Evolutionary conservation across 2,329 filamentous ascomycete genomes (phyloP), one percentile per base, ranked within the genome.

Genomic region (Plenodomus lindquistii): DNA sequence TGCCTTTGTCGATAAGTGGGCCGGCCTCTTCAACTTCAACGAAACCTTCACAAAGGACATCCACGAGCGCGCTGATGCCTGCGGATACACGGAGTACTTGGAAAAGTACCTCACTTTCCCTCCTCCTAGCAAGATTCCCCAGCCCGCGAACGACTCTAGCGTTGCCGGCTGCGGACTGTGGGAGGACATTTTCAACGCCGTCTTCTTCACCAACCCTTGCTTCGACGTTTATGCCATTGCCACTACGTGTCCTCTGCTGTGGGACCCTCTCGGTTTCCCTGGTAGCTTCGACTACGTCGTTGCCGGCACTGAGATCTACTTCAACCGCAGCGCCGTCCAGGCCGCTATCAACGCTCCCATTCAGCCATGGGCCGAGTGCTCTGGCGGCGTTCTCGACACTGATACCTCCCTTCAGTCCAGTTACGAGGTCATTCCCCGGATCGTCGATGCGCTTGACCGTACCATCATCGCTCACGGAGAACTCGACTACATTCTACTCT

Each of bases 171-270:
- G 88, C 66, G 75, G 77, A 41, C 62, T 89, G 17, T 87, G 80
- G 60, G 69, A 79, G 48, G 74, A 80, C 18, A 80, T 89, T 22
- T 75, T 75, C 59, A 57, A 76, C 0, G 85, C 83, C 22, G 79
- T 80, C 7, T 53, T 76, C 4, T 63, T 75, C 1, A 70, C 83
- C 27, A 94, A 94, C 73, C 89, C 89, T 0, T 94, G 90, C 75
- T 95, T 88, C 73, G 84, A 91, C 67, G 75, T 89, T 10, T 94
- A 93, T 72, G 82, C 88, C 42, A 81, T 93, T 13, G 82, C 82
- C 2, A 85, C 83, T 3, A 87, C 85, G 11, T 94, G 89, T 66
- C 89, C 89, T 0, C 57, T 85, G 2, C 75, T 82, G 2, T 89
- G 83, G 79, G 85, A 91, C 48, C 82, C 87, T 0, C 76, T 92